A percentile compares a stretch with the other conserved stretches of the same genome.
Conservation (phyloP, 208 protist species). For the Herpetomonas samuelpessoai region DNA sequence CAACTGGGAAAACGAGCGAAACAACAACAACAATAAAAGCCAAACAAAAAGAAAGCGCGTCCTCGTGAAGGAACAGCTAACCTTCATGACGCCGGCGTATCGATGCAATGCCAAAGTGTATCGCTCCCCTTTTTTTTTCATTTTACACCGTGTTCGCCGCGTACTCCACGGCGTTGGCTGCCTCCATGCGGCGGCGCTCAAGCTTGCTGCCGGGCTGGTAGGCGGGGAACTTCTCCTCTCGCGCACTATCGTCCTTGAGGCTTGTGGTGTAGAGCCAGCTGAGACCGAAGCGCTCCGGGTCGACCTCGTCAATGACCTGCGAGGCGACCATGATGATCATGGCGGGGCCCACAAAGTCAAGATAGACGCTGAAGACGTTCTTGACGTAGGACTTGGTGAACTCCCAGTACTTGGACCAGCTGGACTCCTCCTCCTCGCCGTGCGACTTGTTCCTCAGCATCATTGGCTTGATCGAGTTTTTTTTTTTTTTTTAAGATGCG, state of each 20-base stretch:
- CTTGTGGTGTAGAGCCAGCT: conserved; percentile 62
- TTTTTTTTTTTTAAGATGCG: too few relatives aligned
- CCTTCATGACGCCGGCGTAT: too few relatives aligned
- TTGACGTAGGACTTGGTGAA: conserved; percentile 57
- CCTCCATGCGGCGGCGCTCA: conserved; percentile 63
- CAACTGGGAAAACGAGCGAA: too few relatives aligned
- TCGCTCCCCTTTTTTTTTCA: too few relatives aligned
- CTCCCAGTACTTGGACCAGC: conserved; percentile 15
- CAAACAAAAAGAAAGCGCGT: too few relatives aligned
- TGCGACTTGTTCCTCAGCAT: conserved; percentile 18
- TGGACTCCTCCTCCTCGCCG: conserved; percentile 16
- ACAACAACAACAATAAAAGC: too few relatives aligned
- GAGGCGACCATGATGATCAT: conserved; percentile 47
- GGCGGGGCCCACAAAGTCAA: conserved; percentile 51
- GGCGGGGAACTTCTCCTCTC: conserved; percentile 76
- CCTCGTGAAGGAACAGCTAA: too few relatives aligned
- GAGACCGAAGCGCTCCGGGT: conserved; percentile 79
- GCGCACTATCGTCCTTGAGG: conserved; percentile 56
- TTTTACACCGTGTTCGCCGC: conserved; percentile 42
- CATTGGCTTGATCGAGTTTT: conserved; percentile 6
- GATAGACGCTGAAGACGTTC: conserved; percentile 41
- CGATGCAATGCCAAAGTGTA: too few relatives aligned
- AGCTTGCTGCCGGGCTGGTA: conserved; percentile 62
- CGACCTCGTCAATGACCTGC: conserved; percentile 49
- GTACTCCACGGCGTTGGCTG: conserved; percentile 67